phyloP scores from a whole-genome alignment of 2,329 filamentous ascomycete species.

The Leptodontidium sp. region DNA sequence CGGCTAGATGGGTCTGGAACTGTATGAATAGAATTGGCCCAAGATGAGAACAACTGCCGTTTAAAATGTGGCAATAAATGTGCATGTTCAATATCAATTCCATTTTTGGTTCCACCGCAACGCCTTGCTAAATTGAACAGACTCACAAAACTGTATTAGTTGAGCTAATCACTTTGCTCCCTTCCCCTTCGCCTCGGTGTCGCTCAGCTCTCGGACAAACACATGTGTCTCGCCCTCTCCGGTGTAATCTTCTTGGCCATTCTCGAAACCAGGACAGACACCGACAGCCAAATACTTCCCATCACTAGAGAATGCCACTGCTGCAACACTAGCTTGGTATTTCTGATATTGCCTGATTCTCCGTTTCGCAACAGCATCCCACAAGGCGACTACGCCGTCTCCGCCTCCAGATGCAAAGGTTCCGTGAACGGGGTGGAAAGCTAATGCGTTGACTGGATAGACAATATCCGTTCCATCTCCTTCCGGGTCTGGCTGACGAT shows the following conservation, averaged over 20 bases:
- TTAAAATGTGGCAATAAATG: neutral
- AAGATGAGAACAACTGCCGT: no score
- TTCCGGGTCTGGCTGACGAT: slow-evolving; percentile 76
- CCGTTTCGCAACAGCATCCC: slow-evolving; percentile 76
- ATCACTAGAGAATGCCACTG: slow-evolving; percentile 68
- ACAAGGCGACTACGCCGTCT: slow-evolving; percentile 75
- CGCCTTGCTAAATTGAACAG: slow-evolving; percentile 40
- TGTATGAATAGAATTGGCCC: neutral
- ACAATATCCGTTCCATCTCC: slow-evolving; percentile 69
- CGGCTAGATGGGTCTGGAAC: neutral
- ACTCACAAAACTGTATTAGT: slow-evolving; percentile 9
- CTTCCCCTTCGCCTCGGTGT: slow-evolving; percentile 73
- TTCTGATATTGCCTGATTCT: slow-evolving; percentile 75
- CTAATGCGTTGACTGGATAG: slow-evolving; percentile 75
- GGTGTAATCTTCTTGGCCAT: slow-evolving; percentile 77
- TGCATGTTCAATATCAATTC: slow-evolving; percentile 11
- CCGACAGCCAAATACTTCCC: slow-evolving; percentile 72
- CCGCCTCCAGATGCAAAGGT: slow-evolving; percentile 78
- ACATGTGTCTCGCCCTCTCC: slow-evolving; percentile 79
- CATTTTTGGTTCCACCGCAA: slow-evolving; percentile 30
- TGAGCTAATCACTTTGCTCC: slow-evolving; percentile 40
- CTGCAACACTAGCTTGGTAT: slow-evolving; percentile 68
- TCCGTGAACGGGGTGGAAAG: slow-evolving; percentile 70
- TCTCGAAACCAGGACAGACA: slow-evolving; percentile 73
- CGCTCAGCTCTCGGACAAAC: slow-evolving; percentile 82